Evolutionary conservation across 495 filamentous ascomycete genomes (phyloP).

Genomic region (Xylaria palmicola): DNA sequence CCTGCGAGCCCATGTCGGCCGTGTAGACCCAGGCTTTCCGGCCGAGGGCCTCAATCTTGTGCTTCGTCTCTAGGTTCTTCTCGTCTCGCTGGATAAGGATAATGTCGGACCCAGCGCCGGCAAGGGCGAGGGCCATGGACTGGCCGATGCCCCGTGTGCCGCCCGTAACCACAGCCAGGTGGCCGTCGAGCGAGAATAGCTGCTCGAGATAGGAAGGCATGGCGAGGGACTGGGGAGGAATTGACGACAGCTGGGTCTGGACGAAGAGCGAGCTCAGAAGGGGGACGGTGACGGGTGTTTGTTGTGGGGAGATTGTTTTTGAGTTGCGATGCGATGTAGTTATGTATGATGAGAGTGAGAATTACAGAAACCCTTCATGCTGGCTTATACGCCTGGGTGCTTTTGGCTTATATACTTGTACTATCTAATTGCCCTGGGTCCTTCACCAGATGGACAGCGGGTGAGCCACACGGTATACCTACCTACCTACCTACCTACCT

Average conservation of each 20-base stretch:
- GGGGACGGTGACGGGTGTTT: too few relatives aligned
- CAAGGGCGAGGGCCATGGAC: conserved; percentile 58
- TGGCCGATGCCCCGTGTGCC: conserved; percentile 66
- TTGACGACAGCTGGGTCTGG: background rate
- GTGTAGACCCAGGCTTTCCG: conserved; percentile 11
- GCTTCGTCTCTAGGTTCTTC: conserved; percentile 14
- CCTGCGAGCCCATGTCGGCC: conserved; percentile 15
- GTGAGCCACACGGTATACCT: too few relatives aligned
- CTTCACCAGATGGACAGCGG: too few relatives aligned
- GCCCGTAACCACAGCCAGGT: conserved; percentile 69
- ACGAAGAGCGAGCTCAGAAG: too few relatives aligned
- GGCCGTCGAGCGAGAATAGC: conserved; percentile 69
- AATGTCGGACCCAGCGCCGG: conserved; percentile 13
- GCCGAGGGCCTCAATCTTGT: conserved; percentile 17
- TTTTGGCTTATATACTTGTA: too few relatives aligned
- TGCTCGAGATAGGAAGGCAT: conserved; percentile 48
- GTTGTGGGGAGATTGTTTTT: too few relatives aligned
- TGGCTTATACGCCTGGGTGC: too few relatives aligned
- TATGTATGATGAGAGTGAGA: too few relatives aligned
- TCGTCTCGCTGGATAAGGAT: conserved; percentile 17
- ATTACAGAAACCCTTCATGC: too few relatives aligned
- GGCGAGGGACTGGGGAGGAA: background rate
- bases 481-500: too few relatives aligned
- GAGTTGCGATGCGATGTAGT: too few relatives aligned
- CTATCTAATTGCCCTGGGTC: too few relatives aligned